Percentiles rank a stretch among this genome's conserved stretches.
phyloP scores from a whole-genome alignment of 2,329 filamentous ascomycete species.

The Dothideomycetidae sp. region DNA sequence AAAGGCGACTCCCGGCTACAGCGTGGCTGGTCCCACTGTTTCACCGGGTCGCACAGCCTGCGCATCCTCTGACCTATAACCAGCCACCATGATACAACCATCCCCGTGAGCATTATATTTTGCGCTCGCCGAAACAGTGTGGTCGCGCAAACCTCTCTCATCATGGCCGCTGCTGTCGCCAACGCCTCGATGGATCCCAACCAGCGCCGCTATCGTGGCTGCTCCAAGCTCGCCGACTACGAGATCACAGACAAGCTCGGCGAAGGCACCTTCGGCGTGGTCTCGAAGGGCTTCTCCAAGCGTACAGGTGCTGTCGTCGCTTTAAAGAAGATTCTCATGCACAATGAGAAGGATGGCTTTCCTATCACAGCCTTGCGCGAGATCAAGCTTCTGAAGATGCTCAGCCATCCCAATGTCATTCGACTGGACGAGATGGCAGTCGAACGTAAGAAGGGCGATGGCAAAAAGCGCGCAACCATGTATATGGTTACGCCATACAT shows the following conservation, averaged over 20 bases:
- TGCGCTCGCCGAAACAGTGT: too few species aligned
- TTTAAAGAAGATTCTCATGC: constrained; percentile 97
- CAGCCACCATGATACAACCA: background rate
- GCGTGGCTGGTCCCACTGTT: too few species aligned
- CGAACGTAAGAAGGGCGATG: constrained; percentile 57
- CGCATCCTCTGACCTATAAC: too few species aligned
- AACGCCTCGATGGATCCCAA: constrained; percentile 30
- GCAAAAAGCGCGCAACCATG: constrained; percentile 58
- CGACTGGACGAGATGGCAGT: constrained; percentile 92
- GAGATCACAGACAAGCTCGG: constrained; percentile 68
- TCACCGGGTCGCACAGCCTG: too few species aligned
- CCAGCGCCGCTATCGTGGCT: constrained; percentile 57
- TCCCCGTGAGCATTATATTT: background rate
- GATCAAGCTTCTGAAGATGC: constrained; percentile 89
- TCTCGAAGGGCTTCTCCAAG: constrained; percentile 73
- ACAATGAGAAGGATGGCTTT: constrained; percentile 98
- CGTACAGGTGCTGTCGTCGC: constrained; percentile 65
- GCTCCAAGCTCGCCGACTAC: constrained; percentile 69
- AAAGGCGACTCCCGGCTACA: too few species aligned
- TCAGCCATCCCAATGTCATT: constrained; percentile 83
- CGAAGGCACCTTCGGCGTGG: constrained; percentile 93
- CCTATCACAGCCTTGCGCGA: constrained; percentile 96
- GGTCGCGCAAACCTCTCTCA: background rate
- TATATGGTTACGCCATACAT: constrained; percentile 99
- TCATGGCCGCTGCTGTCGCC: constrained; percentile 5